phyloP scores from a whole-genome alignment of 257 asterid genomes.

The Solanum chaucha region DNA sequence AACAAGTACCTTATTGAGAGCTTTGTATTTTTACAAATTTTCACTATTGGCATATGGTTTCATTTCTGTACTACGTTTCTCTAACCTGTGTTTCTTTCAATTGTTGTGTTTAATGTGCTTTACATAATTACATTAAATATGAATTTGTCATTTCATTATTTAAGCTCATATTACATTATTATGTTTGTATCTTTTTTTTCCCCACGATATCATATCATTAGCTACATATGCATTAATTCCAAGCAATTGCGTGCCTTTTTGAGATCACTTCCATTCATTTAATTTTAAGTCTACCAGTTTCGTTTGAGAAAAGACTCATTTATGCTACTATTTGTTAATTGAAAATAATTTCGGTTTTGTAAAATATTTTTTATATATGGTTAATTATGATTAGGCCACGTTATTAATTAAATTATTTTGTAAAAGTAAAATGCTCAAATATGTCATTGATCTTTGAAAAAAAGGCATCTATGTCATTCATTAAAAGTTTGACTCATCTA shows the following conservation, averaged over 20 bases:
- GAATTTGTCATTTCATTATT: background rate
- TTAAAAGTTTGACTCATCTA: no score
- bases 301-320: no score
- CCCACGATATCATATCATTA: background rate
- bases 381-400: background rate
- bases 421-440: no score
- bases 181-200: no score
- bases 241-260: background rate
- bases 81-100: background rate
- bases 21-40: background rate
- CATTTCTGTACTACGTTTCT: background rate
- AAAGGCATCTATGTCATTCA: no score
- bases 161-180: background rate
- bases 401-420: no score
- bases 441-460: no score
- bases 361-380: background rate
- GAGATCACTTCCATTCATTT: background rate
- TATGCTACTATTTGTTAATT: background rate
- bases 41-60: background rate
- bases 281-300: no score
- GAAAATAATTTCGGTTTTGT: background rate
- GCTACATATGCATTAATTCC: background rate
- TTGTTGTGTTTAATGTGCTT: background rate
- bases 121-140: background rate
- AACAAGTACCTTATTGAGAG: background rate